Base-by-base conservation (phyloP, 805 yeast species). In the Saturnispora zaruensis region DNA sequence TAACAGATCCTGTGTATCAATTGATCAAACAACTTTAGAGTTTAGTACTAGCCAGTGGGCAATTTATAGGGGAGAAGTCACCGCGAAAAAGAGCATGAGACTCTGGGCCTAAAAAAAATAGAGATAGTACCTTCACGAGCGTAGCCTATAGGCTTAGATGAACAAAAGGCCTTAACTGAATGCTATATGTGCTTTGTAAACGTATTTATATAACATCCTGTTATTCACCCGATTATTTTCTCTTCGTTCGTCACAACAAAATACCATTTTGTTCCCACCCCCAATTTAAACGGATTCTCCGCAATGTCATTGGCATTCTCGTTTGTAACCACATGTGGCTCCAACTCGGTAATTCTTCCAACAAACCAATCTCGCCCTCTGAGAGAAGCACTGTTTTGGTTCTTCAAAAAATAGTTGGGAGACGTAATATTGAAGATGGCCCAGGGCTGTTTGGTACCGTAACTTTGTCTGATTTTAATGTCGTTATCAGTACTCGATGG, bases 341-440 rank as follows among this genome's bases (percentile, higher is more conserved):
- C 79, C 44, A 90, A 75, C n/a, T 64, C 66, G 8, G 70, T 58
- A 14, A 90, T 79, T 46, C 84, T 70, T 0, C 86, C 96, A 32
- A 91, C 82, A 59, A 90, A 73, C 91, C 96, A 91, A 56, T 90
- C 96, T 48, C 82, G 77, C 30, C 67, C 72, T 9, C 64, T 64
- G 20, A 67, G 51, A 36, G 59, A 60, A 11, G 57, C 57, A 41
- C 55, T 54, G 21, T 52, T 54, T 16, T 34, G 49, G 44, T 72
- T 70, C 46, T 79, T 77, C 55, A 91, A 68, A 59, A 89, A 83
- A 63, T 80, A 89, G 62, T 90, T 89, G 0, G 95, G 93, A 0
- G 87, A 83, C 1, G 91, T 95, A 50, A 86, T 75, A 56, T 93
- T 90, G 69, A 91, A 91, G 1, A 95, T 96, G 0, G 96, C 96